phyloP scores from a whole-genome alignment of 2,329 filamentous ascomycete genomes.

The Xylaria sp. region DNA sequence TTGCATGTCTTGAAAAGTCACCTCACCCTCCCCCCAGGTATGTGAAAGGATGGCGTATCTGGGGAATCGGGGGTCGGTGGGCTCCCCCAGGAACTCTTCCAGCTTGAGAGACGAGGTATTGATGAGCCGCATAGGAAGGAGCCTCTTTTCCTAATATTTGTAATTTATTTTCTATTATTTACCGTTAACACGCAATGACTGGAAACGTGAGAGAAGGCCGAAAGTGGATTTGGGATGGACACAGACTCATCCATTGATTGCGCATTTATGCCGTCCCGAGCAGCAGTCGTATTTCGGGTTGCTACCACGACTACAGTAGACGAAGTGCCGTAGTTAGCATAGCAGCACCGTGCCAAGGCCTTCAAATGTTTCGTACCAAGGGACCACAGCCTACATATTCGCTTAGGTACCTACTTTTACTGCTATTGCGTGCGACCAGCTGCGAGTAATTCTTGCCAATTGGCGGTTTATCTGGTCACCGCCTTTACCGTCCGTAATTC shows the following conservation, averaged over 20 bases:
- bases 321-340: constrained; percentile 3
- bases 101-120: constrained; percentile 22
- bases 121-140: constrained; percentile 28
- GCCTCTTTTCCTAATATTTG: neutral
- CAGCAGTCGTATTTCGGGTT: constrained; percentile 25
- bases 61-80: constrained; percentile 19
- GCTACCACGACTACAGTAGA: constrained; percentile 10
- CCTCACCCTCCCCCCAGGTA: constrained; percentile 41
- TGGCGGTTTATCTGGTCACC: constrained; percentile 14
- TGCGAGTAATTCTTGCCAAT: constrained; percentile 1
- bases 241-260: neutral
- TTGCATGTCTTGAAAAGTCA: constrained; percentile 36
- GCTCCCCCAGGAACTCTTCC: constrained; percentile 19
- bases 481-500: constrained; percentile 9
- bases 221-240: neutral
- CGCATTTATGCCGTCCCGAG: constrained; percentile 5
- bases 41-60: constrained; percentile 45
- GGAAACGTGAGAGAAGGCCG: neutral
- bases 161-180: neutral
- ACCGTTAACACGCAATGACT: neutral
- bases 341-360: constrained; percentile 22
- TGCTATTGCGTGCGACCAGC: neutral
- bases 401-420: neutral
- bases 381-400: neutral
- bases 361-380: too few relatives aligned